Conservation (phyloP, 257 asterid genomes). For the Coffea canephora region DNA sequence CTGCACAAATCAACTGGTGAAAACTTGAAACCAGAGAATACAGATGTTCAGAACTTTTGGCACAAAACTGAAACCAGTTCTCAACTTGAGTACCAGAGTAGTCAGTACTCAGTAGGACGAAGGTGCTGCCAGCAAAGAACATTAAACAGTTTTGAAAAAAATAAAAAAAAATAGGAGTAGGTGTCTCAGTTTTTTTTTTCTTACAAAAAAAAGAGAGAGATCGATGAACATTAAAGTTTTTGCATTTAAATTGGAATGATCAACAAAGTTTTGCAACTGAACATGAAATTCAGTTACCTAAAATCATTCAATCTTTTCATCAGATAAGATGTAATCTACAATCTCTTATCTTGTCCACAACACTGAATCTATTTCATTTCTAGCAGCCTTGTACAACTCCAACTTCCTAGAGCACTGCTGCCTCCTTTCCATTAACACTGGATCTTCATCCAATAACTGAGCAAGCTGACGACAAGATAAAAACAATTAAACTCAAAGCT, state of each 20-base stretch:
- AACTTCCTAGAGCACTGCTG: slow-evolving; percentile 67
- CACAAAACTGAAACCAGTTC: too few relatives aligned
- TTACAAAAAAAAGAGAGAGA: not conserved
- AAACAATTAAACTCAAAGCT: not conserved
- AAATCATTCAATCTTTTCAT: not conserved
- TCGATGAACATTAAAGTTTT: not conserved
- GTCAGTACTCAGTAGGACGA: too few relatives aligned
- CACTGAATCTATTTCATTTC: slow-evolving; percentile 80
- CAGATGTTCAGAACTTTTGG: too few relatives aligned
- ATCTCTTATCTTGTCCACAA: slow-evolving; percentile 53
- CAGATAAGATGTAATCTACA: not conserved
- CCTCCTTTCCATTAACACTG: slow-evolving; percentile 85
- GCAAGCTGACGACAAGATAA: slow-evolving; percentile 45
- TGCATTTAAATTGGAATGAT: not conserved
- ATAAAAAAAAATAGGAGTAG: too few relatives aligned
- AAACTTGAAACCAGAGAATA: too few relatives aligned
- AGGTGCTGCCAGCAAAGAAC: too few relatives aligned
- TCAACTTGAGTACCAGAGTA: too few relatives aligned
- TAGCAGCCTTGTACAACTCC: slow-evolving; percentile 83
- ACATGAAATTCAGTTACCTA: too few relatives aligned
- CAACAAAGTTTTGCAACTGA: not conserved
- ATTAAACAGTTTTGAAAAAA: too few relatives aligned
- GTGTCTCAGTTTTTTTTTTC: too few relatives aligned
- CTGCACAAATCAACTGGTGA: too few relatives aligned
- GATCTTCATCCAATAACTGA: slow-evolving; percentile 77